These are phyloP conservation scores for Pisolithus albus DNA, from an alignment of 768 basidiomycete genomes.

Conservation along the genomic window DNA sequence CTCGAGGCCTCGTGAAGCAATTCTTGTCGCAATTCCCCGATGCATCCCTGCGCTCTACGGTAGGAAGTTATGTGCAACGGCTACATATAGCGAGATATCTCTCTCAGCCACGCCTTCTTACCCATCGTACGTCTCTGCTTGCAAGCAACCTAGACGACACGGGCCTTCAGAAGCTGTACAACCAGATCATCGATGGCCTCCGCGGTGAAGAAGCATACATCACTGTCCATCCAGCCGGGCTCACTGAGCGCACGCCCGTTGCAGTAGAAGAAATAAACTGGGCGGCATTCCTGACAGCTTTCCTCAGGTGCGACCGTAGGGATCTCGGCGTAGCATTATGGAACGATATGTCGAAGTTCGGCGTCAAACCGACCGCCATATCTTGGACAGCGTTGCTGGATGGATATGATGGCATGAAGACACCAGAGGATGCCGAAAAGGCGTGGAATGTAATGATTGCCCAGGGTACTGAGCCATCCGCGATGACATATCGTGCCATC, in stretches of 20 bases:
- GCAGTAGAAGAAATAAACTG: constrained; percentile 53
- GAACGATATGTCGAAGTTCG: constrained; percentile 53
- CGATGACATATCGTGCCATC: constrained; percentile 61
- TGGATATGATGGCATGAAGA: constrained; percentile 47
- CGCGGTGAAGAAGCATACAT: constrained; percentile 48
- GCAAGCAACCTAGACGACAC: constrained; percentile 27
- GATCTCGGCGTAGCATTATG: constrained; percentile 61
- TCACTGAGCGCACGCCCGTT: constrained; percentile 37
- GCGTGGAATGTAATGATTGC: constrained; percentile 61
- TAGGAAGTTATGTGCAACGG: constrained; percentile 39
- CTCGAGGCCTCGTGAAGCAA: constrained; percentile 26
- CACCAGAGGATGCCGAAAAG: constrained; percentile 45
- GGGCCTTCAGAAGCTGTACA: constrained; percentile 44
- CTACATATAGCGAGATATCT: constrained; percentile 49
- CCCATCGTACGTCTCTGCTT: constrained; percentile 44
- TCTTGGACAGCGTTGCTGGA: constrained; percentile 72
- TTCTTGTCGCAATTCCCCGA: constrained; percentile 37
- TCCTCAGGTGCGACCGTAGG: constrained; percentile 47
- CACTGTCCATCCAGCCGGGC: constrained; percentile 33
- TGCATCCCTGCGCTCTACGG: constrained; percentile 33
- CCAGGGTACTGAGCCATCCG: constrained; percentile 52
- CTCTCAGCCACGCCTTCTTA: constrained; percentile 41
- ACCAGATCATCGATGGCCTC: constrained; percentile 44
- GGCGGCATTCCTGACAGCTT: constrained; percentile 60
- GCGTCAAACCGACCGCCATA: constrained; percentile 43